These are phyloP conservation scores for Fusarium hostae DNA, from an alignment of 2,329 filamentous ascomycete species.

Conservation along the genomic window DNA sequence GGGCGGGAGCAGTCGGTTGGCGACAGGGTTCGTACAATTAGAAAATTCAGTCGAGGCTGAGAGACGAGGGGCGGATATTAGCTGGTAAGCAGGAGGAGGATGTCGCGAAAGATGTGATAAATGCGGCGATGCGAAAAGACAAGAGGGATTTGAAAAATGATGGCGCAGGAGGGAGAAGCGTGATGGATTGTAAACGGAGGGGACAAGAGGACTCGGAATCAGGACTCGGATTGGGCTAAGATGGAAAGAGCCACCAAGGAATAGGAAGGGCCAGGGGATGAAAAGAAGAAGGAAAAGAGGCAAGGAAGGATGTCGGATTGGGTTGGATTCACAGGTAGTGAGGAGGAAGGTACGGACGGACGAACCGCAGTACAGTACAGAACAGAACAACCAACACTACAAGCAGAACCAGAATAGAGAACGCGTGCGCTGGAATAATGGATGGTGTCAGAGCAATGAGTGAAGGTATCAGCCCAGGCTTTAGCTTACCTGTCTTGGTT, in stretches of 20 bases:
- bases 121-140: slow-evolving; percentile 17
- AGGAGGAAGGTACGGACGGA: slow-evolving; percentile 5
- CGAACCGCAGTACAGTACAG: background rate
- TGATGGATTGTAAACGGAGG: slow-evolving; percentile 29
- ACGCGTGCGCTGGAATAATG: slow-evolving; percentile 42
- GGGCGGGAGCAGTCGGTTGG: slow-evolving; percentile 30
- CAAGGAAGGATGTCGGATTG: slow-evolving; percentile 25
- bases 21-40: slow-evolving; percentile 35
- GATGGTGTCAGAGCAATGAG: slow-evolving; percentile 41
- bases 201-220: slow-evolving; percentile 35
- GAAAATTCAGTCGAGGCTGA: slow-evolving; percentile 37
- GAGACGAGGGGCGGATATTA: slow-evolving; percentile 21
- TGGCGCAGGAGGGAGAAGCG: slow-evolving; percentile 32
- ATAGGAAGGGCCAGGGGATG: slow-evolving; percentile 36
- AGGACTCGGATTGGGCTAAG: slow-evolving; percentile 29
- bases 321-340: slow-evolving; percentile 26
- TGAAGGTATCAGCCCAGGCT: slow-evolving; percentile 34
- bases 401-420: slow-evolving; percentile 24
- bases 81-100: slow-evolving; percentile 14
- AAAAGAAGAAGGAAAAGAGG: slow-evolving; percentile 35
- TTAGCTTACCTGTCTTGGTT: slow-evolving; percentile 35
- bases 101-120: slow-evolving; percentile 20
- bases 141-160: slow-evolving; percentile 31
- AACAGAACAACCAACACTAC: slow-evolving; percentile 9
- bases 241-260: slow-evolving; percentile 33